Base-by-base conservation (phyloP, 2,329 filamentous ascomycete genomes). In the Paecilomyces variotii region DNA sequence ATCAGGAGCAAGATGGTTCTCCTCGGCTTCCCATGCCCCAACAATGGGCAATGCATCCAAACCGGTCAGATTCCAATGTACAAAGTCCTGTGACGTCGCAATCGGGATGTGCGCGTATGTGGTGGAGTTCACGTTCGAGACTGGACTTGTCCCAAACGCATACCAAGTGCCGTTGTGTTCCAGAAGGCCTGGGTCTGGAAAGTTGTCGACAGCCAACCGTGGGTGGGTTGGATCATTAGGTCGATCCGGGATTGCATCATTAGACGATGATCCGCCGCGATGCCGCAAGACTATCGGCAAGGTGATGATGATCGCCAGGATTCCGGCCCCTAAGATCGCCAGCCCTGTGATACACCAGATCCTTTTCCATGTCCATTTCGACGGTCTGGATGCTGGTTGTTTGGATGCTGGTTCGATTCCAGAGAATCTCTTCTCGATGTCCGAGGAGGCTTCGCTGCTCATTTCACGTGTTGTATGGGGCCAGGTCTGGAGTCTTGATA, bases 1-100 rank as follows among this genome's bases (percentile, higher is more conserved):
- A 67, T 86, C 84, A 9, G 84, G 84, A 0, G 84, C 84, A 84
- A 84, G 87, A 19, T 80, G 81, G 58, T 83, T 79, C 11, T 68
- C 65, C 4, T 77, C 77, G 6, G 71, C 77, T 27, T 80, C 80
- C 84, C 85, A 87, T 4, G 71, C 61, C 1, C 77, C 78, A 3
- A 79, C 61, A 4, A 69, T 65, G 0, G 82, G 82, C 45, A 87
- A 72, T 4, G 80, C 79, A 64, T 86, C 82, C 50, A 76, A 68
- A 49, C 78, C 72, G 7, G 63, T 58, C 26, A 78, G 73, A 69
- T 78, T 82, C 65, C 79, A 77, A 11, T 75, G 78, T 26, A 73
- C 68, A 52, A 82, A 78, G 51, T 80, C 74, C 2, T 69, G 65
- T 3, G 80, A 80, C 2, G 67, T 77, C 4, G 84, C 83, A 2